A percentile compares a stretch with the other conserved stretches of the same genome.
phyloP scores from a whole-genome alignment of 2,329 filamentous ascomycete genomes.

The Dactylonectria estremocensis region DNA sequence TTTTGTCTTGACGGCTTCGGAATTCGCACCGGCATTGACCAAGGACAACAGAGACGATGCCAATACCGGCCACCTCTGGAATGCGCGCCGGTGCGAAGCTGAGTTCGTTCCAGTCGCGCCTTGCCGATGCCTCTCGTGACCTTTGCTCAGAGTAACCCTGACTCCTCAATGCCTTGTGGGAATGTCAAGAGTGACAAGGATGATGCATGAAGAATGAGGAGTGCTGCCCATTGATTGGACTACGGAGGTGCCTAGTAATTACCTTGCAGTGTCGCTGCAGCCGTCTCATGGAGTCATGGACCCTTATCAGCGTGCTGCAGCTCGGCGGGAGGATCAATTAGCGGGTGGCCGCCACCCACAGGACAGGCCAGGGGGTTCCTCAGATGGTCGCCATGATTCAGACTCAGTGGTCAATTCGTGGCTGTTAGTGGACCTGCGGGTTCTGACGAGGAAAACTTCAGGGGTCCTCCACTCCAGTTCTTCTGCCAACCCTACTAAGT shows the following conservation, averaged over 20 bases:
- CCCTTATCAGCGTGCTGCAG: background rate
- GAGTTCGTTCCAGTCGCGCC: background rate
- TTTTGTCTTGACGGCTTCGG: background rate
- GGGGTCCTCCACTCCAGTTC: background rate
- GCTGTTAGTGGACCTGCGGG: conserved; percentile 4
- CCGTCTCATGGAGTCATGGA: background rate
- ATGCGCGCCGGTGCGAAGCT: background rate
- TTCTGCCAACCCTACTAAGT: too few relatives aligned
- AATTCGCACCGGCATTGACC: background rate
- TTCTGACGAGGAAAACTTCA: background rate
- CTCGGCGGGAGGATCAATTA: background rate
- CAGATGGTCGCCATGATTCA: background rate
- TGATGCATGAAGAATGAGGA: background rate
- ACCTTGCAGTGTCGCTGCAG: background rate
- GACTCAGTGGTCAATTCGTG: conserved; percentile 8
- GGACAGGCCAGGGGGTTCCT: conserved; percentile 1
- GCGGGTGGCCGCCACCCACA: background rate
- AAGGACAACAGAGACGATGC: background rate
- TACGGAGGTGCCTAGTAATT: too few relatives aligned
- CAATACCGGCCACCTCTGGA: background rate
- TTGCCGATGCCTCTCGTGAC: background rate
- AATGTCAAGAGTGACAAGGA: background rate
- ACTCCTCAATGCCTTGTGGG: background rate
- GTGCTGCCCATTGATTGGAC: too few relatives aligned
- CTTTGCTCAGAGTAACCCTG: background rate